These are phyloP conservation scores for Hypoxylon trugodes DNA, from an alignment of 495 filamentous ascomycete genomes.

Conservation along the genomic window DNA sequence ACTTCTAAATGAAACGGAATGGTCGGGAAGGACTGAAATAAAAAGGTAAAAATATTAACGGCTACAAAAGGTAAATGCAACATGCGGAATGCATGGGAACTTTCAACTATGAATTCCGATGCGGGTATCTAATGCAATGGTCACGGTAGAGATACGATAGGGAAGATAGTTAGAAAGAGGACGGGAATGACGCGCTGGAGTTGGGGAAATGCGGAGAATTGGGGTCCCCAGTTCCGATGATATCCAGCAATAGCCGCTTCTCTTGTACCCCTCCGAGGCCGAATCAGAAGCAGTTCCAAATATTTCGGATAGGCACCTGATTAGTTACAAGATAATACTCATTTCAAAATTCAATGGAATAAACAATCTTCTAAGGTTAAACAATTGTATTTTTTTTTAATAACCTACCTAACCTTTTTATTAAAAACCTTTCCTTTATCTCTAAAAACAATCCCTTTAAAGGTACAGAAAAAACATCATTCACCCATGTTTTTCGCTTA, in stretches of 20 bases:
- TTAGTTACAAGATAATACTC: too few relatives aligned
- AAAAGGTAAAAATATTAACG: conserved; percentile 1
- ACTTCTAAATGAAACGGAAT: background rate
- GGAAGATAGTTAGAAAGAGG: background rate
- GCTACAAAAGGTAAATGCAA: conserved; percentile 37
- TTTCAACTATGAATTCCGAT: conserved; percentile 17
- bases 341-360: background rate
- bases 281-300: too few relatives aligned
- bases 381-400: too few relatives aligned
- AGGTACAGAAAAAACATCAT: too few relatives aligned
- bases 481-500: too few relatives aligned
- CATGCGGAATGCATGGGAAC: conserved; percentile 23
- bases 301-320: too few relatives aligned
- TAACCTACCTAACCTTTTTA: too few relatives aligned
- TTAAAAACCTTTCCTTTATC: too few relatives aligned
- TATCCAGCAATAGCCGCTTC: conserved; percentile 39
- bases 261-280: too few relatives aligned
- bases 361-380: background rate
- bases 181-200: background rate
- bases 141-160: too few relatives aligned
- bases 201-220: conserved; percentile 30
- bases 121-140: conserved; percentile 1
- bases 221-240: conserved; percentile 13
- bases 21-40: conserved; percentile 9
- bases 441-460: too few relatives aligned